A percentile compares a stretch with the other conserved stretches of the same genome.
Evolutionary conservation across 1,284 basidiomycete species (phyloP).

Genomic region (Thelephora terrestris): DNA sequence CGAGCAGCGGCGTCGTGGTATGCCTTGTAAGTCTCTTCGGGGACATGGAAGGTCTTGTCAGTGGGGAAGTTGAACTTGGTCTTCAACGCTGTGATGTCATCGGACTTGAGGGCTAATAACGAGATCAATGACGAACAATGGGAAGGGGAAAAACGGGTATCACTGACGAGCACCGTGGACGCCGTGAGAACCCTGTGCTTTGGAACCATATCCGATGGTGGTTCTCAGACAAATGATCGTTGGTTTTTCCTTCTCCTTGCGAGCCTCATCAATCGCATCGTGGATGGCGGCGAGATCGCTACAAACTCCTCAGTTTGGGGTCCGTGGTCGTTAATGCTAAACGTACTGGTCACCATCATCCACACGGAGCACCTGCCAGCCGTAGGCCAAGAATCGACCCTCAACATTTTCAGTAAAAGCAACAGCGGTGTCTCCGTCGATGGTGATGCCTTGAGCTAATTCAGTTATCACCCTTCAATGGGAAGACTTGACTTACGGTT

Average conservation of each 20-base stretch:
- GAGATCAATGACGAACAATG: not conserved
- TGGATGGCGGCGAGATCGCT: constrained; percentile 77
- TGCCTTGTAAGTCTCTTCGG: constrained; percentile 60
- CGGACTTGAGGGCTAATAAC: constrained; percentile 73
- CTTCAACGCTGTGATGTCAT: constrained; percentile 84
- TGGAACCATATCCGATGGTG: constrained; percentile 91
- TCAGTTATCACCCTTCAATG: not conserved
- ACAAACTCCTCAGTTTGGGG: constrained; percentile 4
- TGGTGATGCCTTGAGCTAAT: constrained; percentile 71
- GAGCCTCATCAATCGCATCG: constrained; percentile 72
- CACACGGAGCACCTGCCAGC: constrained; percentile 88
- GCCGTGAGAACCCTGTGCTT: constrained; percentile 85
- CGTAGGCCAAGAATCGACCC: constrained; percentile 83
- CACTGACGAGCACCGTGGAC: constrained; percentile 83
- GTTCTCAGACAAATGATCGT: constrained; percentile 82
- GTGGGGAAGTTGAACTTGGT: constrained; percentile 78
- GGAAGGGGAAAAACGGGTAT: not conserved
- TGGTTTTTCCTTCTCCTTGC: constrained; percentile 72
- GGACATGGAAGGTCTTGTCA: constrained; percentile 73
- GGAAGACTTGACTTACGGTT: constrained; percentile 47
- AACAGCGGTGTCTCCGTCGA: constrained; percentile 86
- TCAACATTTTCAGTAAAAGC: constrained; percentile 94
- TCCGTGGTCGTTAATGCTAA: constrained; percentile 1
- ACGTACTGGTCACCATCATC: constrained; percentile 72
- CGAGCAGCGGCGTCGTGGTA: constrained; percentile 62